A percentile compares a stretch with the other conserved stretches of the same genome.
phyloP scores from a whole-genome alignment of 306 rosid species.

The Casuarina cunninghamiana region DNA sequence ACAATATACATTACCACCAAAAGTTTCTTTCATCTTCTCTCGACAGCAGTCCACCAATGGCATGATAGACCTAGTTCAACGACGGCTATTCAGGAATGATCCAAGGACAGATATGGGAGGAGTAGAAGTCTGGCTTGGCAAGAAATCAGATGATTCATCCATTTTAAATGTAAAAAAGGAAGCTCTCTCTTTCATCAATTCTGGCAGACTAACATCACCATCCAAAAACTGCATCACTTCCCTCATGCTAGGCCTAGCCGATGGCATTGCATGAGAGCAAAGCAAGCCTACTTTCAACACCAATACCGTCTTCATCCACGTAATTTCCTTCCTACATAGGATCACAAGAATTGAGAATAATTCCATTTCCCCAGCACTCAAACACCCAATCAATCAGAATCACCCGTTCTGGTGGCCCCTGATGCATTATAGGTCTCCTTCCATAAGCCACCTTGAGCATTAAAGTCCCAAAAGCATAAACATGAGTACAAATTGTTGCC shows the following conservation, averaged over 20 bases:
- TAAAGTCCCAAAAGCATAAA: slow-evolving; percentile 65
- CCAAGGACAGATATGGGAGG: too few relatives aligned
- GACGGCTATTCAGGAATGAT: too few relatives aligned
- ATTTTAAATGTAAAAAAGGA: too few relatives aligned
- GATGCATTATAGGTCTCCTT: slow-evolving; percentile 50
- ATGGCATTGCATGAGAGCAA: slow-evolving; percentile 50
- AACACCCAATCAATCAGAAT: slow-evolving; percentile 61
- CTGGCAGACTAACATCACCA: slow-evolving; percentile 24
- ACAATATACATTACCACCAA: too few relatives aligned
- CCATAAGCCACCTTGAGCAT: slow-evolving; percentile 68
- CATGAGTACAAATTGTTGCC: slow-evolving; percentile 60
- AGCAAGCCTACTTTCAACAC: slow-evolving; percentile 58
- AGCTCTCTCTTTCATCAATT: too few relatives aligned
- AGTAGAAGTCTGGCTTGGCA: too few relatives aligned
- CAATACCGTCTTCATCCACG: slow-evolving; percentile 38
- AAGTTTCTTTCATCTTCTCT: too few relatives aligned
- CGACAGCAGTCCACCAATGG: too few relatives aligned
- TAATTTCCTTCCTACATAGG: slow-evolving; percentile 38
- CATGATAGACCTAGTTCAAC: too few relatives aligned
- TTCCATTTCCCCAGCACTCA: slow-evolving; percentile 39
- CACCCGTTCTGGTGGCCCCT: slow-evolving; percentile 27
- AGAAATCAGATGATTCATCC: too few relatives aligned
- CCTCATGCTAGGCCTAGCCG: slow-evolving; percentile 60
- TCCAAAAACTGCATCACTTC: slow-evolving; percentile 53
- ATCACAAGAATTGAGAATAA: slow-evolving; percentile 51